Base-by-base conservation (phyloP, 495 filamentous ascomycete species). In the Penicillium simplicissimum region DNA sequence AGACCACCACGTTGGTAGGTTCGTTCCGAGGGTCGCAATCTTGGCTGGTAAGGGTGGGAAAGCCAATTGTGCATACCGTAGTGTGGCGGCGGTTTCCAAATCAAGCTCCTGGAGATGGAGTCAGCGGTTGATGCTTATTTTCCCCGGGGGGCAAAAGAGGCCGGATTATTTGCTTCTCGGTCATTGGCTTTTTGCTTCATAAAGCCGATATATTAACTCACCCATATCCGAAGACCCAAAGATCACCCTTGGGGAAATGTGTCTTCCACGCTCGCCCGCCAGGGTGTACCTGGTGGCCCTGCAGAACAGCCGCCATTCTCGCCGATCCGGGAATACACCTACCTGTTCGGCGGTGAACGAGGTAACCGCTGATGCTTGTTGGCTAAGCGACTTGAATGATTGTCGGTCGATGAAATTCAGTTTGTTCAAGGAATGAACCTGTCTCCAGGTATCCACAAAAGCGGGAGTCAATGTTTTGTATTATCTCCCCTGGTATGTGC, bases 21-120 rank as follows among this genome's bases (percentile, higher is more conserved):
- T 28, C 43, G 19, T 13, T 38, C 4, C 53, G 19, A 28, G 21
- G 14, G 15, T 2, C 3, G 17, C 14, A 6, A 34, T 21, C 21
- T 19, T 21, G 17, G 3, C 8, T 0, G 4, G 3, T 17, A 8
- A 34, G 9, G 47, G 37, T 17, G 15, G 42, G 28, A 40, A n/a
- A 52, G 33, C 40, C 28, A 15, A 33, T 17, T 0, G 10, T 45
- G 14, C 80, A 57, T 87, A 97, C 95, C 94, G 73, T 88, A 97
- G 71, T 96, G 90, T 53, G 96, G 95, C 52, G 95, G 96, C 25
- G 95, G 94, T 72, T 98, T 98, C 94, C 94, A 98, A 59, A 98
- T 98, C 73, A 98, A 79, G 62, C 92, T 96, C 75, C 94, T 98
- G 64, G 10, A 4, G 8, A 37, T 14, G 28, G 17, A 17, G 11